Percentiles rank a stretch among this genome's conserved stretches.
Conservation (phyloP, 106 monocot species). For the Platanthera guangdongensis region DNA sequence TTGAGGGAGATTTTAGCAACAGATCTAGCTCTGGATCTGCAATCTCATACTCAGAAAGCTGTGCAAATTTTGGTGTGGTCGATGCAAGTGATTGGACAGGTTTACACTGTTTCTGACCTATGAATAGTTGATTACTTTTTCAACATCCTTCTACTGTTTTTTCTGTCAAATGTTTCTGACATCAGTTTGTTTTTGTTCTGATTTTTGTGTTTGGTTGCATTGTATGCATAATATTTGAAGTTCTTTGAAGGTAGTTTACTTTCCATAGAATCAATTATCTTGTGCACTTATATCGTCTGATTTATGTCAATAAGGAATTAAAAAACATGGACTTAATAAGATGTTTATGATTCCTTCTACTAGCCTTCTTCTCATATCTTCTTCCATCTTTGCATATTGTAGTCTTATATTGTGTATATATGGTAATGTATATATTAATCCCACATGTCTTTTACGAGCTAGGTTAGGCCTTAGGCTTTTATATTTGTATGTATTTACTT, state of each 20-base stretch:
- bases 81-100: conserved; percentile 79
- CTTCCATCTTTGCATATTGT: background rate
- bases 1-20: conserved; percentile 64
- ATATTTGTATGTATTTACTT: too few relatives aligned
- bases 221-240: conserved; percentile 1
- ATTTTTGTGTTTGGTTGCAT: background rate
- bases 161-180: background rate
- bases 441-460: too few relatives aligned
- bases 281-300: background rate
- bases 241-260: background rate
- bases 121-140: background rate
- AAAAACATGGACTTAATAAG: background rate
- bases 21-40: conserved; percentile 89
- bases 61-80: conserved; percentile 55
- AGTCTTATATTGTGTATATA: too few relatives aligned
- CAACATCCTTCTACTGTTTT: background rate
- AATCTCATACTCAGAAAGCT: conserved; percentile 84
- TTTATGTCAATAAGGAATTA: background rate
- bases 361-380: background rate
- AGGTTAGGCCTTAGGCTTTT: too few relatives aligned
- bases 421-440: too few relatives aligned
- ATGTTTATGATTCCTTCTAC: background rate
- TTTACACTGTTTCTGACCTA: conserved; percentile 10
- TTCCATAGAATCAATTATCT: background rate
- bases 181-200: background rate